Evolutionary conservation across 169 alveolate genomes (phyloP).

Genomic region (Plasmodium vivax): DNA sequence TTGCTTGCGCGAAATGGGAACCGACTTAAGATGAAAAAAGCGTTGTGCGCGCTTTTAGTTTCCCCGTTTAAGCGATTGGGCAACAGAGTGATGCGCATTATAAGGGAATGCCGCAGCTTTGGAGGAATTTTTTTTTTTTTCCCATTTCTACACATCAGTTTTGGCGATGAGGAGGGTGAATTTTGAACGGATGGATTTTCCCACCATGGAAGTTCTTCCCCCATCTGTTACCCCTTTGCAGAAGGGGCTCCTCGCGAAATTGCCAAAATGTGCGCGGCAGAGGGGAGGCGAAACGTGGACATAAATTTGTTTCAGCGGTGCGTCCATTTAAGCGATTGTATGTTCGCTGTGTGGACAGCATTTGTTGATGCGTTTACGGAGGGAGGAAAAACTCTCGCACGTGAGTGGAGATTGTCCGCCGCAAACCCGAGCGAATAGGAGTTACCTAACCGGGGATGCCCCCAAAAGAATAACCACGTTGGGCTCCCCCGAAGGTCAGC

Average conservation of each 20-base stretch:
- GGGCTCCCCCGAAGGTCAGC: neutral
- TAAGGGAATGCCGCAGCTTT: neutral
- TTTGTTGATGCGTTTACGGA: neutral
- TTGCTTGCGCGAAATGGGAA: neutral
- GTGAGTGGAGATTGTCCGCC: neutral
- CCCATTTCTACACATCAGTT: neutral
- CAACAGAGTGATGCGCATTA: neutral
- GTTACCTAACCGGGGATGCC: neutral
- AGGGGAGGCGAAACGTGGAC: neutral
- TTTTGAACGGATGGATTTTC: neutral
- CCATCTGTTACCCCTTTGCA: neutral
- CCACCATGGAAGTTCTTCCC: neutral
- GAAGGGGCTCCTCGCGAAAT: neutral
- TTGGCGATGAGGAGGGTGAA: neutral
- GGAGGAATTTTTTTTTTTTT: neutral
- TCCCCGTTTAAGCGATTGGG: neutral
- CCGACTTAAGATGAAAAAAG: neutral
- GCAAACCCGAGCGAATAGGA: neutral
- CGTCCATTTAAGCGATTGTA: neutral
- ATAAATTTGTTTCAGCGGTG: neutral
- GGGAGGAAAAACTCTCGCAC: neutral
- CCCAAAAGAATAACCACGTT: neutral
- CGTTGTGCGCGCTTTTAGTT: neutral
- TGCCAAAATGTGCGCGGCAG: neutral
- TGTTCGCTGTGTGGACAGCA: neutral